A percentile compares a stretch with the other conserved stretches of the same genome.
Evolutionary conservation across 768 basidiomycete genomes (phyloP).

Genomic region (Terana coerulea): DNA sequence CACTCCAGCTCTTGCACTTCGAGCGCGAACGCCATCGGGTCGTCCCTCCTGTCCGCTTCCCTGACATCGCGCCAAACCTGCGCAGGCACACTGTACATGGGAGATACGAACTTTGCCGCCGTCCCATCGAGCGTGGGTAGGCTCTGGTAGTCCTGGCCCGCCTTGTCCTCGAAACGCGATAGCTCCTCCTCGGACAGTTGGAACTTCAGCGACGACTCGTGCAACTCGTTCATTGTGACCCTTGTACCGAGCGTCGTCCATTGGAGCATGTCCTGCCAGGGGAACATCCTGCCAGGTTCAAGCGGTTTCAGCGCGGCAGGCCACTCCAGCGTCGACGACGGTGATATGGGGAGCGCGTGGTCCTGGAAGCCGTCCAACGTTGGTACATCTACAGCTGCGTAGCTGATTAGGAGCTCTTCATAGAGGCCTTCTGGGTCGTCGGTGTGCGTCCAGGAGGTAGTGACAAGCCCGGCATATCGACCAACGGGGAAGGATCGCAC

Average conservation of each 20-base stretch:
- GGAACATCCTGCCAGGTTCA: no score
- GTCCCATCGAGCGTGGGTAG: no score
- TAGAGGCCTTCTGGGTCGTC: slow-evolving; percentile 12
- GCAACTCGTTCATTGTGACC: slow-evolving; percentile 13
- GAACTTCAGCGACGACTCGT: slow-evolving; percentile 22
- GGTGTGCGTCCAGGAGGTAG: slow-evolving; percentile 8
- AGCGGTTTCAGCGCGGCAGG: no score
- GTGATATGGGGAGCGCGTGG: background rate
- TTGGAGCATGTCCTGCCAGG: slow-evolving; percentile 17
- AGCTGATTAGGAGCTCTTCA: background rate
- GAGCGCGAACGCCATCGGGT: slow-evolving; percentile 7
- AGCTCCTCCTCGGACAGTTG: slow-evolving; percentile 21
- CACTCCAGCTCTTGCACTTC: background rate
- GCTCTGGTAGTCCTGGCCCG: slow-evolving; percentile 9
- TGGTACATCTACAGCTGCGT: background rate
- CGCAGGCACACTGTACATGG: slow-evolving; percentile 17
- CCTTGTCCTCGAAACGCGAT: slow-evolving; percentile 17
- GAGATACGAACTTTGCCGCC: slow-evolving; percentile 5
- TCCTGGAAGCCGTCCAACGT: background rate
- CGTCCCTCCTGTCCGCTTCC: slow-evolving; percentile 13
- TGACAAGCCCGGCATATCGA: slow-evolving; percentile 25
- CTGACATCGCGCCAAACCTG: slow-evolving; percentile 27
- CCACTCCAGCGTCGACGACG: no score
- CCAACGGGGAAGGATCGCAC: slow-evolving; percentile 7
- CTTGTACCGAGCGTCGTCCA: slow-evolving; percentile 26